Conservation (phyloP, 1,139 yeast species). For the Tardiomyces blankii region DNA sequence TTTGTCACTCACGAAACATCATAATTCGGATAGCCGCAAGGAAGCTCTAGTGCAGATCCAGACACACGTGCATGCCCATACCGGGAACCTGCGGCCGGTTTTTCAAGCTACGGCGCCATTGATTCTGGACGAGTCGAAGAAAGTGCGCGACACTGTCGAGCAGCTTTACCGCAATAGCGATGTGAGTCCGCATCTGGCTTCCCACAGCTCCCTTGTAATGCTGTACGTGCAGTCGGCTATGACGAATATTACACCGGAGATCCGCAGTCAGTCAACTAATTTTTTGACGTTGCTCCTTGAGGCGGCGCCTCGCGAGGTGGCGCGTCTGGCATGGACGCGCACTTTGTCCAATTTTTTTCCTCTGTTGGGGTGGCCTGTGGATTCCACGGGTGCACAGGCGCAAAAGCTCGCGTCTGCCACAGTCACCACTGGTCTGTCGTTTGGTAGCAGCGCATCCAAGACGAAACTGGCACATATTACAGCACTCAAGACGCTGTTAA, state of each 20-base stretch:
- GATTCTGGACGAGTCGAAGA: slow-evolving; percentile 46
- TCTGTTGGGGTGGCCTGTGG: slow-evolving; percentile 30
- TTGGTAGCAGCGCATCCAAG: slow-evolving; percentile 23
- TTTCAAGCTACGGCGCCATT: slow-evolving; percentile 46
- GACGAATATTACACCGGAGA: slow-evolving; percentile 78
- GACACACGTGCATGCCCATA: slow-evolving; percentile 4
- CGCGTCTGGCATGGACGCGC: slow-evolving; percentile 26
- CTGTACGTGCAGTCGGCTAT: slow-evolving; percentile 83
- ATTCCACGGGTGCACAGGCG: slow-evolving; percentile 8
- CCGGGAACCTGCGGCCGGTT: slow-evolving; percentile 41
- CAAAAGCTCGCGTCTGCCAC: slow-evolving; percentile 9
- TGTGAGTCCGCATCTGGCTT: slow-evolving; percentile 35
- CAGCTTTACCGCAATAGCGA: slow-evolving; percentile 43
- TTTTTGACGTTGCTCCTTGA: slow-evolving; percentile 47
- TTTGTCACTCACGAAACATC: slow-evolving; percentile 65
- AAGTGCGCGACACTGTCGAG: slow-evolving; percentile 54
- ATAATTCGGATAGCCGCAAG: slow-evolving; percentile 59
- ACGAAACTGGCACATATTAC: slow-evolving; percentile 21
- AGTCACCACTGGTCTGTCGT: slow-evolving; percentile 22
- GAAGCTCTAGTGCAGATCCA: slow-evolving; percentile 44
- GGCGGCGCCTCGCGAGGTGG: slow-evolving; percentile 16
- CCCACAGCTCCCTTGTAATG: slow-evolving; percentile 57
- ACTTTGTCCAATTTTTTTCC: slow-evolving; percentile 28
- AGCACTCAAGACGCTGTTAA: slow-evolving; percentile 18
- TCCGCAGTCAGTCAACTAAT: slow-evolving; percentile 59